Percentiles rank a stretch among this genome's conserved stretches.
Conservation (phyloP, 2,329 filamentous ascomycete genomes). For the Leptographium galeiforme region DNA sequence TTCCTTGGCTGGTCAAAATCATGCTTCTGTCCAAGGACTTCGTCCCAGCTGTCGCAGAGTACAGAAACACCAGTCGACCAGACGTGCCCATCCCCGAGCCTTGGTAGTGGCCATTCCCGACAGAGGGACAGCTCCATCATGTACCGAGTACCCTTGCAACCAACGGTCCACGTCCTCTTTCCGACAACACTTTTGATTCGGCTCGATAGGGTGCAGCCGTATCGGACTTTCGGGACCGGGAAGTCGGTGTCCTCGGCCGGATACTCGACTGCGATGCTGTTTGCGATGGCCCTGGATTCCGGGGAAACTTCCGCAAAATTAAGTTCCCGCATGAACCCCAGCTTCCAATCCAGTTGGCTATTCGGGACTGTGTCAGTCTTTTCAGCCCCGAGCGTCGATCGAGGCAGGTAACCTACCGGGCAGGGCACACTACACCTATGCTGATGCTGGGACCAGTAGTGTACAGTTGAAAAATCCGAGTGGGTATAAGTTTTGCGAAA, state of each 20-base stretch:
- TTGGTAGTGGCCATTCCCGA: slow-evolving; percentile 16
- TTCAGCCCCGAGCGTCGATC: not conserved
- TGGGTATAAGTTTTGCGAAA: not conserved
- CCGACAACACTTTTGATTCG: slow-evolving; percentile 17
- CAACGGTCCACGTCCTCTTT: slow-evolving; percentile 21
- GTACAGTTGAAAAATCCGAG: slow-evolving; percentile 7
- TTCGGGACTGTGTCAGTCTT: slow-evolving; percentile 1
- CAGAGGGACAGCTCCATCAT: slow-evolving; percentile 21
- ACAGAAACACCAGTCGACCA: slow-evolving; percentile 2
- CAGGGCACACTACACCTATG: slow-evolving; percentile 18
- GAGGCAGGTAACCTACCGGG: slow-evolving; percentile 16
- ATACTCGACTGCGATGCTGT: slow-evolving; percentile 13
- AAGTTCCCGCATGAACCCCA: slow-evolving; percentile 18
- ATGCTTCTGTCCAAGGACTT: not conserved
- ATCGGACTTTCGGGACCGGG: slow-evolving; percentile 14
- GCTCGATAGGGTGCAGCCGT: slow-evolving; percentile 3
- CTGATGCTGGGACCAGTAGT: slow-evolving; percentile 6
- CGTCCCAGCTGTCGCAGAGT: slow-evolving; percentile 1
- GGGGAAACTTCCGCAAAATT: slow-evolving; percentile 8
- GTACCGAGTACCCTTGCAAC: slow-evolving; percentile 18
- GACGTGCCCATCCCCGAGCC: not conserved
- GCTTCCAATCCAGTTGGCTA: slow-evolving; percentile 24
- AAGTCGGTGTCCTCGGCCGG: slow-evolving; percentile 12
- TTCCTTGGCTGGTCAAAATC: not conserved
- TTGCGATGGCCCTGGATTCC: slow-evolving; percentile 13